These are phyloP conservation scores for Salvia miltiorrhiza DNA, from an alignment of 257 asterid species.

Conservation along the genomic window DNA sequence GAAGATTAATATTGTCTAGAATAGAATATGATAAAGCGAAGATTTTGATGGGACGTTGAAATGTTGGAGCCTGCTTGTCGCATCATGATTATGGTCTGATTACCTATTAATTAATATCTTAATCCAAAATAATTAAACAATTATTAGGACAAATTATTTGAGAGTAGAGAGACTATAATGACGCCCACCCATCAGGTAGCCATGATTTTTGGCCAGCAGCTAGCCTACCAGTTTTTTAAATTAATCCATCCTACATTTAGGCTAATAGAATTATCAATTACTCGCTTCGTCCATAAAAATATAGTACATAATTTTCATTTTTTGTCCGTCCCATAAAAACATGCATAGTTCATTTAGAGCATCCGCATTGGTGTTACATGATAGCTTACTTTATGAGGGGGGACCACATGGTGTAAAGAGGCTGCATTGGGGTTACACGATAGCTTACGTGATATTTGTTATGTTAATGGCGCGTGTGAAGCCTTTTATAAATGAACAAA, in stretches of 20 bases:
- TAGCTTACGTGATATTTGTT: too few relatives aligned
- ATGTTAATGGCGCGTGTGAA: too few relatives aligned
- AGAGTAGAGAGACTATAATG: slow-evolving; percentile 16
- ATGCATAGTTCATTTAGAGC: too few relatives aligned
- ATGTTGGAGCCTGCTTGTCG: slow-evolving; percentile 22
- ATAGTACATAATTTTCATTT: too few relatives aligned
- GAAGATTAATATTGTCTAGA: neutral
- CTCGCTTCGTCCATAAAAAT: too few relatives aligned
- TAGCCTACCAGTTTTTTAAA: neutral
- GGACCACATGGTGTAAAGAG: too few relatives aligned
- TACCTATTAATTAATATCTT: slow-evolving; percentile 5
- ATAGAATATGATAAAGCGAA: neutral
- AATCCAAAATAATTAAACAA: slow-evolving; percentile 6
- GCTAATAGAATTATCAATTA: neutral
- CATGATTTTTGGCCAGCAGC: neutral
- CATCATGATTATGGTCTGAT: slow-evolving; percentile 24
- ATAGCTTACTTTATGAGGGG: too few relatives aligned
- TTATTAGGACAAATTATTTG: slow-evolving; percentile 20
- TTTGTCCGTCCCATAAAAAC: too few relatives aligned
- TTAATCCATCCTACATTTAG: neutral
- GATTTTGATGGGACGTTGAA: neutral
- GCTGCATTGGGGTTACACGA: too few relatives aligned
- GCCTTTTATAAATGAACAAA: too few relatives aligned
- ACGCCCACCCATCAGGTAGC: slow-evolving; percentile 13
- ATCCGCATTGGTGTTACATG: too few relatives aligned